Evolutionary conservation across 208 protist genomes (phyloP), one percentile per base, ranked within the genome.

Genomic region (Wallacemonas collosoma): DNA sequence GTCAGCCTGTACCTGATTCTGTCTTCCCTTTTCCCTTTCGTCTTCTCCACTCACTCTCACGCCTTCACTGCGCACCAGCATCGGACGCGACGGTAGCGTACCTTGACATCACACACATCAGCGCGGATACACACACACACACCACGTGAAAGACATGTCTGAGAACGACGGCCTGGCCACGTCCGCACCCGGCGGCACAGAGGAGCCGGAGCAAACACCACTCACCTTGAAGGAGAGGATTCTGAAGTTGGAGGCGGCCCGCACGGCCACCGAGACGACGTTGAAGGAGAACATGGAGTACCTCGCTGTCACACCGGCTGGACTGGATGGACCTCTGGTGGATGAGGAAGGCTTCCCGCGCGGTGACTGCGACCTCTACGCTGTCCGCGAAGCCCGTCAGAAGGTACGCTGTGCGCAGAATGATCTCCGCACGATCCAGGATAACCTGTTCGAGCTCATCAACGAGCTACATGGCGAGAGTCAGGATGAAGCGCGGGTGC

Each of bases 341-440:
- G 90, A 97, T 69, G 80, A 77, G 6, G 89, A 95, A 26, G 92
- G 92, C 36, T 95, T 93, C 61, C 92, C 92, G 9, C 77, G 92
- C 6, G 62, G 67, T 60, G 92, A 97, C 73, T 94, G 88, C 70
- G 92, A 97, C 73, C 72, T 95, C n/a, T 94, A 95, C 75, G 92
- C 92, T 2, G 85, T 97, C 0, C 82, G 88, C 12, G 72, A 69
- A 2, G 89, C 92, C 1, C 76, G 90, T 6, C 81, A 97, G n/a
- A 90, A 78, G 0, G 86, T 93, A 2, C 77, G 73, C 66, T 89
- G 75, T 58, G 76, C 77, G 14, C 80, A 72, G 35, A 97, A 93
- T 55, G 92, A 97, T 58, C 63, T 97, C 3, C 76, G 81, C 39
- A 67, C 36, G 38, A 56, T 93, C 1, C 67, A 88, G 40, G 77